Percentiles rank a stretch among this genome's conserved stretches.
These are phyloP conservation scores for Chrysoporthe deuterocubensis DNA, from an alignment of 2,329 filamentous ascomycete species.

Conservation along the genomic window DNA sequence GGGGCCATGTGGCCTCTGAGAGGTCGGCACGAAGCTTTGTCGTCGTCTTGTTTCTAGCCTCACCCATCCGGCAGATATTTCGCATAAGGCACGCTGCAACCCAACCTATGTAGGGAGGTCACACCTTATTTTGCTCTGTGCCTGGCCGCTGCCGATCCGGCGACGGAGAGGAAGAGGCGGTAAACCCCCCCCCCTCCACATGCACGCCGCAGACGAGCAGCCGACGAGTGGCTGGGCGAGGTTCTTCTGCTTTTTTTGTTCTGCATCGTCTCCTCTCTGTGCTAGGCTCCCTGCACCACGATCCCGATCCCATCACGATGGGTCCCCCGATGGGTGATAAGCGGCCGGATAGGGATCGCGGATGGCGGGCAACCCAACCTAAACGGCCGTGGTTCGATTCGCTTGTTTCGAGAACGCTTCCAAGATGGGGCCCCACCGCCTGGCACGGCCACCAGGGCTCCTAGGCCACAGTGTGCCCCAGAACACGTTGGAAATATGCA, in stretches of 20 bases:
- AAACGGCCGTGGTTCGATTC: constrained; percentile 22
- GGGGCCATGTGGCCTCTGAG: background rate
- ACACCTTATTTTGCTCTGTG: background rate
- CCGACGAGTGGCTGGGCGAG: constrained; percentile 11
- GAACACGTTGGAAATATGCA: constrained; percentile 14
- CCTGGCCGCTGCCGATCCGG: background rate
- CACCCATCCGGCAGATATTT: background rate
- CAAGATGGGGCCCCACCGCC: constrained; percentile 11
- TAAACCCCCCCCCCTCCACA: background rate
- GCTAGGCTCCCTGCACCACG: background rate
- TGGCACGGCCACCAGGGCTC: constrained; percentile 11
- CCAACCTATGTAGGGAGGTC: background rate
- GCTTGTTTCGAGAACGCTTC: constrained; percentile 28
- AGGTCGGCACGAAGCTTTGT: background rate
- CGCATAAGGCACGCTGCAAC: background rate
- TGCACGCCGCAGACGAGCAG: constrained; percentile 7
- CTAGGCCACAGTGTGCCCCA: constrained; percentile 24
- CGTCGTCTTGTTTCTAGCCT: background rate
- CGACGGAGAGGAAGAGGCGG: constrained; percentile 6
- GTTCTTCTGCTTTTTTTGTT: background rate
- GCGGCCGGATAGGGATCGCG: constrained; percentile 2
- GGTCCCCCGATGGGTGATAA: constrained; percentile 8
- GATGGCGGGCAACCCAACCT: background rate
- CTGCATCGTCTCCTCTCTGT: constrained; percentile 4
- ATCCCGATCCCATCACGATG: constrained; percentile 18